Percentiles rank a stretch among this genome's conserved stretches.
Conservation (phyloP, 1,284 basidiomycete species). For the Microbotryum saponariae region DNA sequence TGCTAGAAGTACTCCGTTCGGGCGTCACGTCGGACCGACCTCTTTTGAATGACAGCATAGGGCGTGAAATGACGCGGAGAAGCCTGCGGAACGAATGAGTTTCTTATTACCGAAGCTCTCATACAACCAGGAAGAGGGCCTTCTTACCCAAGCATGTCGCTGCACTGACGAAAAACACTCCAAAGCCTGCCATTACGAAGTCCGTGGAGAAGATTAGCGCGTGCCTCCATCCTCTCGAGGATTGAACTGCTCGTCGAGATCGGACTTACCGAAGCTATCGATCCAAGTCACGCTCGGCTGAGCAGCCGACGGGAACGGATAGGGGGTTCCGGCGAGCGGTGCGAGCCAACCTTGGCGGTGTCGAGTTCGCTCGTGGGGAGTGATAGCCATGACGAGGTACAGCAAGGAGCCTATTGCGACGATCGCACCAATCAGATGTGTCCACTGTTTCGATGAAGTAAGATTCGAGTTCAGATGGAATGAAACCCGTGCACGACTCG, state of each 20-base stretch:
- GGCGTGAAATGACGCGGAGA: constrained; percentile 32
- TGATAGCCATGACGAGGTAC: constrained; percentile 10
- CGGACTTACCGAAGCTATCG: constrained; percentile 3
- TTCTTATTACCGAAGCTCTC: not conserved
- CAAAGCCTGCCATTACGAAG: constrained; percentile 15
- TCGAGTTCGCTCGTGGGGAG: not conserved
- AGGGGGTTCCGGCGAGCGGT: constrained; percentile 12
- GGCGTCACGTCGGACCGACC: not conserved
- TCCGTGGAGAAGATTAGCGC: too few relatives aligned
- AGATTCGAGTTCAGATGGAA: not conserved
- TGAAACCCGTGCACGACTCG: too few relatives aligned
- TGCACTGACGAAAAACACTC: constrained; percentile 29
- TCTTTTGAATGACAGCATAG: constrained; percentile 26
- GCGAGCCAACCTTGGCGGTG: constrained; percentile 14
- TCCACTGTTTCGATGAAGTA: constrained; percentile 16
- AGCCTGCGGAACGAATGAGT: constrained; percentile 9
- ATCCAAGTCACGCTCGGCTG: constrained; percentile 22
- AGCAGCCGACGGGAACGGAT: constrained; percentile 10
- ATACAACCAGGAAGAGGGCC: not conserved
- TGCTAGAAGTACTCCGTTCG: not conserved
- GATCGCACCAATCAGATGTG: constrained; percentile 20
- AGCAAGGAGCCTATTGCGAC: constrained; percentile 8
- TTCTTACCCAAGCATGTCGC: constrained; percentile 26
- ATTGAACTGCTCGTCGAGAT: too few relatives aligned
- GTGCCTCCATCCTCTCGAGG: too few relatives aligned